Conservation (phyloP, 306 rosid genomes). For the Begonia fuchsioides region DNA sequence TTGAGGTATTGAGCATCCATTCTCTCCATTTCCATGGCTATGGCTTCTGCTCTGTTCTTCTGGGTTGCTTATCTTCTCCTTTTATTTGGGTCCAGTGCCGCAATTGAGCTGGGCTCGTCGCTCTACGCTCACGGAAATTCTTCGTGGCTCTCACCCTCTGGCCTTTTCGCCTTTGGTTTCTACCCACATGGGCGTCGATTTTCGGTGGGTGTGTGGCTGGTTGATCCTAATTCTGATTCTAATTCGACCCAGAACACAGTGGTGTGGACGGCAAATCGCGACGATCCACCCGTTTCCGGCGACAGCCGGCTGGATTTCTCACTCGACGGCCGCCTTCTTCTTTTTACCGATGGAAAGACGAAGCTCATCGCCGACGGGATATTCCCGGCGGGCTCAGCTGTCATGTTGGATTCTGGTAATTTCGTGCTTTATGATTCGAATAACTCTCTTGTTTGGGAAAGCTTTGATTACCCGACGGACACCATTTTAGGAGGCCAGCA, state of each 20-base stretch:
- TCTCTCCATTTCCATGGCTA: neutral
- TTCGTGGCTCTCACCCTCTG: slow-evolving; percentile 13
- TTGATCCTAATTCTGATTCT: too few relatives aligned
- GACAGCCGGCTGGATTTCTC: neutral
- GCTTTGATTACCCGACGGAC: slow-evolving; percentile 10
- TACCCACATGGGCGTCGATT: neutral
- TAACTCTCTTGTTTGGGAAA: slow-evolving; percentile 1
- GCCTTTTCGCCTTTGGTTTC: slow-evolving; percentile 10
- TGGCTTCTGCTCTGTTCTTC: neutral
- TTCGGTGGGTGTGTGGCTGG: slow-evolving; percentile 10
- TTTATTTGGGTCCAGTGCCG: neutral
- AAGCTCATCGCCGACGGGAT: neutral
- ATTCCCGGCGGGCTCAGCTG: neutral
- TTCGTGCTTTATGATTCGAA: slow-evolving; percentile 3
- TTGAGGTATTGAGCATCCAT: neutral
- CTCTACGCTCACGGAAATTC: neutral
- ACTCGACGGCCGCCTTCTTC: neutral
- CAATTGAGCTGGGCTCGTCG: slow-evolving; percentile 1
- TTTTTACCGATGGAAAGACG: neutral
- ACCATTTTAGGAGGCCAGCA: slow-evolving; percentile 7
- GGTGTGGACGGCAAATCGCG: slow-evolving; percentile 10
- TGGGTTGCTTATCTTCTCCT: neutral
- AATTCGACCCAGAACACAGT: neutral
- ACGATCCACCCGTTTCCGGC: slow-evolving; percentile 1
- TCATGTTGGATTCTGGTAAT: slow-evolving; percentile 11